Evolutionary conservation across 805 yeast genomes (phyloP), one percentile per base, ranked within the genome.

Genomic region (Candida sphagnicola): DNA sequence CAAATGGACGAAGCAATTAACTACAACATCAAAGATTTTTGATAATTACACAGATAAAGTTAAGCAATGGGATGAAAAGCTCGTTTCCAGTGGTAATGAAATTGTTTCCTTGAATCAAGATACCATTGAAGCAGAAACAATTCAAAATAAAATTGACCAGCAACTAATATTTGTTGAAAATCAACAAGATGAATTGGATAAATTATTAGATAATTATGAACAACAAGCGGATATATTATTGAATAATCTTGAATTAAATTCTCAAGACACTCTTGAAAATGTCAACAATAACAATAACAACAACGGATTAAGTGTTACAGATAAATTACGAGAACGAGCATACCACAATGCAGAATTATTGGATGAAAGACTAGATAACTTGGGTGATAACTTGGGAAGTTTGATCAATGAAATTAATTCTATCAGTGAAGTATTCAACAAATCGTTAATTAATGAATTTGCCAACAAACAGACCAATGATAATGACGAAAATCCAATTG

Each of bases 101-200:
- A 85, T 91, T 18, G 70, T 85, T 18, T 80, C 83, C 43, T 66
- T 91, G 31, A 87, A 85, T 57, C 72, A 81, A 26, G 90, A 87
- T 45, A 82, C 93, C 3, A 60, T 82, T 28, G 78, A 79, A 38
- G 95, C 96, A 4, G 96, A 90, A 53, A 85, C 83, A 48, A 78
- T 85, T 37, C 97, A 91, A 56, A 70, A 72, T 31, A 85, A 83
- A 49, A 82, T 93, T 34, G 98, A 93, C 49, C 96, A 89, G 59
- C 83, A 89, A 28, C 69, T 93, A 40, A 69, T 80, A 29, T 91
- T 89, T 54, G 84, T 93, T 36, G 93, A 85, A 53, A 82, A 83
- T 49, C 98, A 93, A 58, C 99, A 93, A 56, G 87, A 85, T 42
- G 98, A 91, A 53, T 67, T 93, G 35, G 99, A 91, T 43, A 70